Evolutionary conservation across 2,329 filamentous ascomycete genomes (phyloP).

Genomic region (Monosporascus sp.): DNA sequence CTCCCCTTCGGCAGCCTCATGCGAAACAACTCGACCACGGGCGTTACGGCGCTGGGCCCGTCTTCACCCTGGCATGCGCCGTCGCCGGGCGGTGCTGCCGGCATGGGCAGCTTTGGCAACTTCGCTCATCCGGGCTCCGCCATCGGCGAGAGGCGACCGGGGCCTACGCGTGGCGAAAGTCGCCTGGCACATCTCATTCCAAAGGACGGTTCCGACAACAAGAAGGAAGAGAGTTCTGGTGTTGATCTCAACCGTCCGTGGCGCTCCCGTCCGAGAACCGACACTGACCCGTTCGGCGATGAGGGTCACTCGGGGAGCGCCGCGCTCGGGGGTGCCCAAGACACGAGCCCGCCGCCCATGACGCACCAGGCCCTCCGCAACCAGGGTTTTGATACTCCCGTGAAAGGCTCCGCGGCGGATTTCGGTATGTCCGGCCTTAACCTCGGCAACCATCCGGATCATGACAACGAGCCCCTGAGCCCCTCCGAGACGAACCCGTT

Average conservation of each 20-base stretch:
- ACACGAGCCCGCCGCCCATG: conserved; percentile 48
- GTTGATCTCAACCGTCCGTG: conserved; percentile 42
- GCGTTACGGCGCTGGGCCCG: conserved; percentile 38
- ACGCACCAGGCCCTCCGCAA: conserved; percentile 28
- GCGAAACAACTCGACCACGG: conserved; percentile 47
- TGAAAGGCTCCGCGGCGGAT: conserved; percentile 50
- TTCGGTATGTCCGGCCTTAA: conserved; percentile 59
- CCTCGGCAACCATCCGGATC: conserved; percentile 52
- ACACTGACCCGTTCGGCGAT: conserved; percentile 72
- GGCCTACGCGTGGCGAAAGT: conserved; percentile 67
- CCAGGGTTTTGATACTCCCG: conserved; percentile 46
- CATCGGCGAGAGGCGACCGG: conserved; percentile 68
- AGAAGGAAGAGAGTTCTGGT: conserved; percentile 42
- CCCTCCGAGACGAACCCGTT: conserved; percentile 96
- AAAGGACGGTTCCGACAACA: conserved; percentile 68
- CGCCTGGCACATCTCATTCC: conserved; percentile 80
- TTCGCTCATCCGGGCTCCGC: conserved; percentile 65
- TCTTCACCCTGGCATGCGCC: conserved; percentile 41
- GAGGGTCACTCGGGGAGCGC: conserved; percentile 62
- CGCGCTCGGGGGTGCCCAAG: conserved; percentile 69
- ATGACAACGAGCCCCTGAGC: conserved; percentile 69
- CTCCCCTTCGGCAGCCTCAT: conserved; percentile 41
- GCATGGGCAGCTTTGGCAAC: conserved; percentile 83
- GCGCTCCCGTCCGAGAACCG: conserved; percentile 59
- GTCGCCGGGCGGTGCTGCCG: conserved; percentile 52